phyloP scores from a whole-genome alignment of 1,139 yeast species.

The Lodderomyces margitis region DNA sequence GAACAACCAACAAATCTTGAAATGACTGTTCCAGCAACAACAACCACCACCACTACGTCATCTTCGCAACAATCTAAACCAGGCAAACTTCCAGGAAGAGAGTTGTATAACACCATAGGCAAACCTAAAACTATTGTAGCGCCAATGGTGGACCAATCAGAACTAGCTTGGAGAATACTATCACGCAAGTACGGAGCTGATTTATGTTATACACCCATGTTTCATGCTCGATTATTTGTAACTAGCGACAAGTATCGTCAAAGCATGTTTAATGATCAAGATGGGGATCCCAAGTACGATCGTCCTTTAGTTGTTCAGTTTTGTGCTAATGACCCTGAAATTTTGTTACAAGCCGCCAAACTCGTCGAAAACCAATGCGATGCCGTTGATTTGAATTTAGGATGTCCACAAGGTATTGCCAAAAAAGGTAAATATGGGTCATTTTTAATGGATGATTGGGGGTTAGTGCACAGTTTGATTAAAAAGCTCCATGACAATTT shows the following conservation, averaged over 20 bases:
- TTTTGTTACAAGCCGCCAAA: slow-evolving; percentile 74
- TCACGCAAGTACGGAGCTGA: slow-evolving; percentile 91
- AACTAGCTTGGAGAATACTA: slow-evolving; percentile 90
- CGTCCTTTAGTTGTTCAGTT: slow-evolving; percentile 90
- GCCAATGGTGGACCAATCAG: slow-evolving; percentile 98
- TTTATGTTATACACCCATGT: slow-evolving; percentile 94
- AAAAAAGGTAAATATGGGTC: slow-evolving; percentile 93
- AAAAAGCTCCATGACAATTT: slow-evolving; percentile 69
- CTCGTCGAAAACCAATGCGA: slow-evolving; percentile 83
- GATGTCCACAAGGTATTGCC: slow-evolving; percentile 98
- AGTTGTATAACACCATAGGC: slow-evolving; percentile 67
- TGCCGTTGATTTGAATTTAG: slow-evolving; percentile 92
- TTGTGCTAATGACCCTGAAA: slow-evolving; percentile 93
- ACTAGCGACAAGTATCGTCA: slow-evolving; percentile 76
- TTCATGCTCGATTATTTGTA: slow-evolving; percentile 88
- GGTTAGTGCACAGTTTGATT: slow-evolving; percentile 68
- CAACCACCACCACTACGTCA: not conserved
- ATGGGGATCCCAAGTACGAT: slow-evolving; percentile 66
- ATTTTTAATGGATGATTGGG: slow-evolving; percentile 97
- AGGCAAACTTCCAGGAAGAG: slow-evolving; percentile 52
- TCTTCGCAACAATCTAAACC: slow-evolving; percentile 1
- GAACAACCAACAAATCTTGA: not conserved
- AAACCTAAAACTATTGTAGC: slow-evolving; percentile 85
- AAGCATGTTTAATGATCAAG: slow-evolving; percentile 69
- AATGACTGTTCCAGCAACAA: slow-evolving; percentile 1